These are phyloP conservation scores for Linum lewisii DNA, from an alignment of 345 rosid species.

Conservation along the genomic window DNA sequence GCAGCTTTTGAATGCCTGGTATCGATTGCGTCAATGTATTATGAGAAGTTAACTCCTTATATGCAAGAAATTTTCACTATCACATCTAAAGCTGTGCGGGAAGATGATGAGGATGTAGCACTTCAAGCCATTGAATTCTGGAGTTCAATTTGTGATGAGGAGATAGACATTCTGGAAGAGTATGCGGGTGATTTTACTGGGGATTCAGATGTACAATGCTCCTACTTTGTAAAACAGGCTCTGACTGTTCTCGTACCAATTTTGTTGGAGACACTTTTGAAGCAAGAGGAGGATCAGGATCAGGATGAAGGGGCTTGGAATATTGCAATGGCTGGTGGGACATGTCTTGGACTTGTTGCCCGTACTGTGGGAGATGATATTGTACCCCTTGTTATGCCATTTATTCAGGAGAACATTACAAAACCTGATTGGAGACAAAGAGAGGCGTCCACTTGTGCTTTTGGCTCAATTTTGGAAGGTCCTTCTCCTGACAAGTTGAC, in stretches of 20 bases:
- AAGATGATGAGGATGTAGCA: constrained; percentile 38
- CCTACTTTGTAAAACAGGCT: constrained; percentile 38
- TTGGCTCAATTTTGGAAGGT: constrained; percentile 42
- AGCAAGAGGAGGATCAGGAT: constrained; percentile 47
- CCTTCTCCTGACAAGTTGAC: constrained; percentile 38
- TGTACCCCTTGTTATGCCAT: constrained; percentile 40
- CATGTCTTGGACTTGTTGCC: constrained; percentile 43
- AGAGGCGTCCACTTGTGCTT: constrained; percentile 43
- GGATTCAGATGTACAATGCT: constrained; percentile 37
- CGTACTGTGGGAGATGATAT: constrained; percentile 38
- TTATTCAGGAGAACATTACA: constrained; percentile 35
- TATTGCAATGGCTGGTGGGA: constrained; percentile 43
- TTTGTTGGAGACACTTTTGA: constrained; percentile 33
- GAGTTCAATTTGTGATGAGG: constrained; percentile 42
- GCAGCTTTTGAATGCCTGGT: constrained; percentile 44
- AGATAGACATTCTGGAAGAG: constrained; percentile 42
- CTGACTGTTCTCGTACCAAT: constrained; percentile 38
- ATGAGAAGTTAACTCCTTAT: constrained; percentile 37
- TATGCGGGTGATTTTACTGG: constrained; percentile 33
- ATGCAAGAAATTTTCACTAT: constrained; percentile 37
- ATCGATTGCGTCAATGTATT: constrained; percentile 37
- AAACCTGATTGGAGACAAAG: constrained; percentile 44
- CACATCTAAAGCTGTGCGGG: constrained; percentile 38
- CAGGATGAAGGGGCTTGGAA: constrained; percentile 45
- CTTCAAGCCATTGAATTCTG: constrained; percentile 42